Conservation (phyloP, 345 rosid species). For the Geranium rotundifolium region DNA sequence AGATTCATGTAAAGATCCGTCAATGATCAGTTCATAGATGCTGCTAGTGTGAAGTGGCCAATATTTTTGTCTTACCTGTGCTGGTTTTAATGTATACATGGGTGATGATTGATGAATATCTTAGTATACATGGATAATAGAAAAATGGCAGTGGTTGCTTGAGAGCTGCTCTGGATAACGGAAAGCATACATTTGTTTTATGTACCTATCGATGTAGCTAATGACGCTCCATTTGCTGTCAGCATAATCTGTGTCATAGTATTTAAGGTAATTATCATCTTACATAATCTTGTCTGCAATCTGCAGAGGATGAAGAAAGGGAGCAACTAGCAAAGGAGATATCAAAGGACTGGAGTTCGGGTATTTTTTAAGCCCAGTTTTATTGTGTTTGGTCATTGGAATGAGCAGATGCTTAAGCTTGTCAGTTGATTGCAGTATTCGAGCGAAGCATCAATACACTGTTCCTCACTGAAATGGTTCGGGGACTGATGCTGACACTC, state of each 20-base stretch:
- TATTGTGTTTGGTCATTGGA: constrained; percentile 2
- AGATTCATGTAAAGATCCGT: too few relatives aligned
- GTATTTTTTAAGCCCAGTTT: constrained; percentile 20
- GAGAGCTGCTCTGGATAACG: too few relatives aligned
- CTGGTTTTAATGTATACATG: too few relatives aligned
- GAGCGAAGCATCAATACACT: constrained; percentile 84
- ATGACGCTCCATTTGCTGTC: not conserved
- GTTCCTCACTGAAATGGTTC: constrained; percentile 89
- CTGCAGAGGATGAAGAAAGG: constrained; percentile 73
- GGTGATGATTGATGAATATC: too few relatives aligned
- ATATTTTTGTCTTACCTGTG: too few relatives aligned
- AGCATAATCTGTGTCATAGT: not conserved
- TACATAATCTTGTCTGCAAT: constrained; percentile 7
- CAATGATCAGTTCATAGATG: too few relatives aligned
- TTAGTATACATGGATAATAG: too few relatives aligned
- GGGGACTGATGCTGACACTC: constrained; percentile 73
- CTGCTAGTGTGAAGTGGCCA: too few relatives aligned
- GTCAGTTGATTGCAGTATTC: constrained; percentile 46
- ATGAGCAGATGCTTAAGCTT: not conserved
- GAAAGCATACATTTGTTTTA: too few relatives aligned
- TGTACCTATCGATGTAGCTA: too few relatives aligned
- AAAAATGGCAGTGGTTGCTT: too few relatives aligned
- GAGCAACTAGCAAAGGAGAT: constrained; percentile 84
- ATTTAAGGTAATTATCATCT: not conserved
- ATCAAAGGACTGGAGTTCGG: constrained; percentile 93